phyloP scores from a whole-genome alignment of 768 basidiomycete genomes.

The Tulasnella sp. region DNA sequence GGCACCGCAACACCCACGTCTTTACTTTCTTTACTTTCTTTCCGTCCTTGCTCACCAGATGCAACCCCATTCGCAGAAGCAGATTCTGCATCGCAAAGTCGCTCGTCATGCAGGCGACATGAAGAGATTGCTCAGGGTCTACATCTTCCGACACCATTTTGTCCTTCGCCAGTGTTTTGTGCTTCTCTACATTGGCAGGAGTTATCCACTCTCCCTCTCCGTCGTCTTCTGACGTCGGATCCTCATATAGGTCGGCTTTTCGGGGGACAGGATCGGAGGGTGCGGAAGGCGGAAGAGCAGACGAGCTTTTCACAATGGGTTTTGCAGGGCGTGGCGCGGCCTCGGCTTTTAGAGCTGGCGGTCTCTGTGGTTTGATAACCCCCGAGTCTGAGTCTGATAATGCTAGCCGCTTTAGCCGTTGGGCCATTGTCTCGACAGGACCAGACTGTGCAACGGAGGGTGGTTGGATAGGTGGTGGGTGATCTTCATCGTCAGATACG shows the following conservation, averaged over 20 bases:
- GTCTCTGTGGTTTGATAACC: too few species aligned
- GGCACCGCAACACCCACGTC: conserved; percentile 92
- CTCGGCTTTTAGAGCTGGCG: not conserved
- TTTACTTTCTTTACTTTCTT: conserved; percentile 82
- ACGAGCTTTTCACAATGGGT: not conserved
- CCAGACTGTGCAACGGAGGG: too few species aligned
- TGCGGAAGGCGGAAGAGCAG: not conserved
- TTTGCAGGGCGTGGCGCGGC: not conserved
- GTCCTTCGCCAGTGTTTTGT: conserved; percentile 52
- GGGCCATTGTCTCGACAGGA: too few species aligned
- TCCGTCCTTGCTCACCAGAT: conserved; percentile 79
- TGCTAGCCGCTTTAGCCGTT: too few species aligned
- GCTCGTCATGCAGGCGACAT: conserved; percentile 88
- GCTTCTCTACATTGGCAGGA: conserved; percentile 65
- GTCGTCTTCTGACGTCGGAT: conserved; percentile 66
- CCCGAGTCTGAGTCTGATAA: too few species aligned
- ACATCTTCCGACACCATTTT: not conserved
- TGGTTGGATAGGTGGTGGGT: too few species aligned
- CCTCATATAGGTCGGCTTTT: conserved; percentile 45
- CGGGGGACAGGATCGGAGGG: not conserved
- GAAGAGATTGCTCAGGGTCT: conserved; percentile 28
- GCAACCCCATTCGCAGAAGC: conserved; percentile 83
- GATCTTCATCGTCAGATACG: too few species aligned
- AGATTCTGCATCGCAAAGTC: conserved; percentile 99
- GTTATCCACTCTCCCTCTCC: conserved; percentile 97